phyloP scores from a whole-genome alignment of 768 basidiomycete genomes.

The Boletus bicolor region DNA sequence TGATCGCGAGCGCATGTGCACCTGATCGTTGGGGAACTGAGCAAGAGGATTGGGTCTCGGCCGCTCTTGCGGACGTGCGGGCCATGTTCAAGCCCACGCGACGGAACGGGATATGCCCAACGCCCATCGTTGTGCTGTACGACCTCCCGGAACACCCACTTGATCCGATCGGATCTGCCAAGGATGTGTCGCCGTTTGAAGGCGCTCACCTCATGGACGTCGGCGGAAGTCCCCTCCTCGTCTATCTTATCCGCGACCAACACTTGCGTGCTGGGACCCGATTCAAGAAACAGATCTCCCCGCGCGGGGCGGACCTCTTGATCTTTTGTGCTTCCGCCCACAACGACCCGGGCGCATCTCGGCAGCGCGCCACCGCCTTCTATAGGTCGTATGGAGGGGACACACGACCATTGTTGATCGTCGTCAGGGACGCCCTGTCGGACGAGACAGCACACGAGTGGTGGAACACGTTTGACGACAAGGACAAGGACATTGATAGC shows the following conservation, averaged over 20 bases:
- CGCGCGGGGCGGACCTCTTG: constrained; percentile 27
- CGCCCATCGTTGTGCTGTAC: constrained; percentile 23
- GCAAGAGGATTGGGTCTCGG: constrained; percentile 20
- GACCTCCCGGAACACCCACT: constrained; percentile 14
- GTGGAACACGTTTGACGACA: constrained; percentile 17
- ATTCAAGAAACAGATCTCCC: constrained; percentile 24
- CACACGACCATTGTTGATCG: constrained; percentile 24
- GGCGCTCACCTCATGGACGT: constrained; percentile 21
- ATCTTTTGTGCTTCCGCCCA: constrained; percentile 20
- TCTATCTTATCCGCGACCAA: constrained; percentile 21
- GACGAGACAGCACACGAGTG: constrained; percentile 18
- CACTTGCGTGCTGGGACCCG: constrained; percentile 20
- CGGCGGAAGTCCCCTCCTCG: constrained; percentile 14
- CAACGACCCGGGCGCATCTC: constrained; percentile 1
- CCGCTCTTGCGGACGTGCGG: constrained; percentile 23
- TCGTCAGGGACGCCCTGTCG: constrained; percentile 22
- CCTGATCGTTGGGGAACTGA: constrained; percentile 25
- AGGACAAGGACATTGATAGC: constrained; percentile 1
- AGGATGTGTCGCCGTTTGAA: constrained; percentile 17
- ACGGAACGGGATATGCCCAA: constrained; percentile 3
- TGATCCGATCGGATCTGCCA: constrained; percentile 8
- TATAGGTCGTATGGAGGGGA: constrained; percentile 25
- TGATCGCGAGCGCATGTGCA: constrained; percentile 20
- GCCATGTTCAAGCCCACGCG: constrained; percentile 18
- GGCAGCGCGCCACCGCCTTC: constrained; percentile 15